Conservation (phyloP, 2,329 filamentous ascomycete genomes). For the Neopestalotiopsis sp. region DNA sequence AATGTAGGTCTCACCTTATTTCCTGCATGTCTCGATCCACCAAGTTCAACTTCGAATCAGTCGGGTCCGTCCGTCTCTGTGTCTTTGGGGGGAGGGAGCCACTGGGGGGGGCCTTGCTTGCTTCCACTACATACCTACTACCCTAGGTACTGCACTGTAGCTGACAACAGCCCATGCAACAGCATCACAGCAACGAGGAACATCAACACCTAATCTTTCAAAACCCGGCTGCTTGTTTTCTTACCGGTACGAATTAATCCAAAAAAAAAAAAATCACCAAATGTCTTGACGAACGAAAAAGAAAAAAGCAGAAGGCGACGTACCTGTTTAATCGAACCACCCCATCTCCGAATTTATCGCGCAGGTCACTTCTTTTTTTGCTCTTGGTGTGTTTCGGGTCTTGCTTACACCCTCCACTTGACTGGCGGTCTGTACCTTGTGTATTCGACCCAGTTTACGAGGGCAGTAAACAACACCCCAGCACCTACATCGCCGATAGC, state of each 20-base stretch:
- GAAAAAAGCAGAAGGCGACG: conserved; percentile 7
- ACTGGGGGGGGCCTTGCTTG: not conserved
- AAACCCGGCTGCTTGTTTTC: not conserved
- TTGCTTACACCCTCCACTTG: not conserved
- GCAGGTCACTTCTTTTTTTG: not conserved
- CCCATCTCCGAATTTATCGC: not conserved
- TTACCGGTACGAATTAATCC: not conserved
- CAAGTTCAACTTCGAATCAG: conserved; percentile 5
- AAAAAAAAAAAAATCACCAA: not conserved
- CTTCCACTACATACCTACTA: not conserved
- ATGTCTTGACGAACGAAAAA: conserved; percentile 14
- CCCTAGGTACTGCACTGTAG: not conserved
- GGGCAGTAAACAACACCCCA: conserved; percentile 14
- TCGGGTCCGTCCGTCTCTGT: not conserved
- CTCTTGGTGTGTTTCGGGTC: not conserved
- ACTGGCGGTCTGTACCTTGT: conserved; percentile 3
- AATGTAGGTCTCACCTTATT: conserved; percentile 15
- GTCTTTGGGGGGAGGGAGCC: not conserved
- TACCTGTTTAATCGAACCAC: not conserved
- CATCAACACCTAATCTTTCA: not conserved
- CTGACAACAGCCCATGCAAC: not conserved
- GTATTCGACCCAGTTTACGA: conserved; percentile 5
- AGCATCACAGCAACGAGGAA: not conserved
- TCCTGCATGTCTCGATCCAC: conserved; percentile 7
- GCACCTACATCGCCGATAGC: not conserved